Evolutionary conservation across 2,329 filamentous ascomycete species (phyloP), one percentile per base, ranked within the genome.

Genomic region (Cercospora citrullina): DNA sequence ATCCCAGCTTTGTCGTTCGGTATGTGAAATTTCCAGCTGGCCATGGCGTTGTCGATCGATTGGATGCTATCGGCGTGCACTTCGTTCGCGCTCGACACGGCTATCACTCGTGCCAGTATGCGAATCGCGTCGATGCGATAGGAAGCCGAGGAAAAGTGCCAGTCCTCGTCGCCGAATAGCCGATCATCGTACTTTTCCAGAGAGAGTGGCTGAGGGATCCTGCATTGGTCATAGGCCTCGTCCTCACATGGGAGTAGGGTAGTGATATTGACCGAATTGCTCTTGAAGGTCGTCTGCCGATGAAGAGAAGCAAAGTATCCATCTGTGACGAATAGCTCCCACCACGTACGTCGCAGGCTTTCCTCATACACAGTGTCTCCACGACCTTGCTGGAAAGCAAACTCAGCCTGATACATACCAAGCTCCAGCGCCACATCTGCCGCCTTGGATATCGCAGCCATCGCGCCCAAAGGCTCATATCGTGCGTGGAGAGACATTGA

Each of bases 331-430:
- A 90, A 94, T 45, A 92, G 75, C 73, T 87, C 93, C 94, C 94
- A 97, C 93, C 93, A 97, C 1, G 93, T 97, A 67, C 94, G 86
- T 18, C 93, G 87, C 87, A 92, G 90, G 77, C 90, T 92, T 79
- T 97, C 94, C 76, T 94, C 91, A 3, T 94, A 77, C 1, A 93
- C 83, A 0, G 87, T 84, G 68, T 90, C 87, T 5, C 87, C 87
- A 30, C 85, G 82, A 16, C 90, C 89, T 73, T 92, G 83, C 5
- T 84, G 79, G 0, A 84, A 80, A 0, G 92, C 89, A 77, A 89
- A 96, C 0, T 86, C 84, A 59, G 87, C 84, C 9, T 87, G 87
- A 76, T 96, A 89, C 79, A 97, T 86, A 0, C 91, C 90, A 26
- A 97, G 85, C 66, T 93, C 87, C 9, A 96, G 81, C 1, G 93